Base-by-base conservation (phyloP, 495 filamentous ascomycete species). In the Daldinia grandis region DNA sequence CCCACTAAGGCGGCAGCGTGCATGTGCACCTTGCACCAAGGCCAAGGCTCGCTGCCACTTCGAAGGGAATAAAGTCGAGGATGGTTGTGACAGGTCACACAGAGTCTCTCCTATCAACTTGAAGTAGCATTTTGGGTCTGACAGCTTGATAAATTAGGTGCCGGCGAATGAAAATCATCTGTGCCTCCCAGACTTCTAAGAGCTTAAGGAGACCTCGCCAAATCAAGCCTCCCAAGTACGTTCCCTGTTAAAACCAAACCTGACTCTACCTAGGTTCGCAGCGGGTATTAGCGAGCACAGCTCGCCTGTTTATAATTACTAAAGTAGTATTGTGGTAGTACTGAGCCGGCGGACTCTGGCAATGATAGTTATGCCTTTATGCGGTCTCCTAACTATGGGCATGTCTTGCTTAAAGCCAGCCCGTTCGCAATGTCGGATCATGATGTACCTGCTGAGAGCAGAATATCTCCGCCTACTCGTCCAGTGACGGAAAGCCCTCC, bases 31-130 rank as follows among this genome's bases (percentile, higher is more conserved):
- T 31, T 79, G 77, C 30, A 78, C 75, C 25, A 78, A 71, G 40
- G 77, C 77, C 1, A 79, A 78, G 71, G 72, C 76, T 40, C 74
- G 77, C 5, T 79, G 77, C 31, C 68, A 74, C 59, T 79, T 78
- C 28, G 74, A 74, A 57, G 53, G 40, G 2, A 72, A 75, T 49
- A 76, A 74, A 51, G 31, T 64, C 2, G 70, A 71, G 0, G 63
- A 68, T 38, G 68, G 74, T 10, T 79, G 77, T 47, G 69, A 75
- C 47, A 74, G 77, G 77, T 78, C 54, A 68, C 17, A 56, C 14
- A 35, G 47, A 12, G 8, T 31, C 15, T 27, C n/a, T 47, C 31
- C 17, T 10, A 30, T 30, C n/a, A n/a, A n/a, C n/a, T n/a, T 44
- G 14, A 17, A n/a, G 19, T 31, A n/a, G 25, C 28, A 37, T 19